Conservation (phyloP, 192 early-diverging fungal species). For the Gigaspora rosea region DNA sequence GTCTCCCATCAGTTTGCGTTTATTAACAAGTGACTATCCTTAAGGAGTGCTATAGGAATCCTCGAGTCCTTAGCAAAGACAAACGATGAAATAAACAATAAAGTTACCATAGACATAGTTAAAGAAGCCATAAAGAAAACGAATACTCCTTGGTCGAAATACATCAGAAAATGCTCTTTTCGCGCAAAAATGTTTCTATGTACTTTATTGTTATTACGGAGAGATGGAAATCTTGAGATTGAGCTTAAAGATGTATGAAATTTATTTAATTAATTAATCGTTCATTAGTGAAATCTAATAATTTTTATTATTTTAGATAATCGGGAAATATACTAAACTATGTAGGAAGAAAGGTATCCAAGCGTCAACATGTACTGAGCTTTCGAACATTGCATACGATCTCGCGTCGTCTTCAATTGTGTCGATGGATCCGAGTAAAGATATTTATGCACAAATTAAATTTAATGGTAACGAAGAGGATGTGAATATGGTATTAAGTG, state of each 20-base stretch:
- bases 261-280: slow-evolving; percentile 22
- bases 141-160: slow-evolving; percentile 70
- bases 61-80: slow-evolving; percentile 51
- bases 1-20: not conserved
- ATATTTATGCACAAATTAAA: not conserved
- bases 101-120: slow-evolving; percentile 70
- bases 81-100: slow-evolving; percentile 27
- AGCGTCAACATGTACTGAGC: not conserved
- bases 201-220: slow-evolving; percentile 63
- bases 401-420: slow-evolving; percentile 4
- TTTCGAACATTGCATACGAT: slow-evolving; percentile 7
- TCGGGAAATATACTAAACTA: slow-evolving; percentile 5
- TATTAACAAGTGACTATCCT: not conserved
- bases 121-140: slow-evolving; percentile 83
- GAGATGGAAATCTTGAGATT: slow-evolving; percentile 71
- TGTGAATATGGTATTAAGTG: not conserved
- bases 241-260: slow-evolving; percentile 72
- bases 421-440: slow-evolving; percentile 4
- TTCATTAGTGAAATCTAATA: not conserved
- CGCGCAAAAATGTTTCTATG: slow-evolving; percentile 90
- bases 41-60: slow-evolving; percentile 71
- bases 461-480: slow-evolving; percentile 4
- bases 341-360: not conserved
- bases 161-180: slow-evolving; percentile 69
- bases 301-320: not conserved